These are phyloP conservation scores for Aristolochia californica DNA, from an alignment of 164 flowering plant species.

Conservation along the genomic window DNA sequence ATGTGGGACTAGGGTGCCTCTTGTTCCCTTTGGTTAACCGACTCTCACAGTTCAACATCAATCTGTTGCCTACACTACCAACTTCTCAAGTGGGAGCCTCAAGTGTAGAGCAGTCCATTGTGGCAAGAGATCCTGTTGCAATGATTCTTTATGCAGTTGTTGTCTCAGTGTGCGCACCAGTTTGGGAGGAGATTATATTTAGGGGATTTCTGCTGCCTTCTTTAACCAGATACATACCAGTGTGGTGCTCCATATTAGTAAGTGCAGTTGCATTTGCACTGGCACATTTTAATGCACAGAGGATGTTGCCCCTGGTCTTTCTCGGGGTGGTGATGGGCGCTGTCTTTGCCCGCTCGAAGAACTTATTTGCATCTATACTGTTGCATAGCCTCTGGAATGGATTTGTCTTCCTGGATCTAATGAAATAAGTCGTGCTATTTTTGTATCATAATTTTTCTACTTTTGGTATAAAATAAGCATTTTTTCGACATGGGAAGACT, in stretches of 20 bases:
- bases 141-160: slow-evolving; percentile 83
- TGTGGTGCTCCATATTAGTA: slow-evolving; percentile 76
- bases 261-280: slow-evolving; percentile 88
- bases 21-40: slow-evolving; percentile 94
- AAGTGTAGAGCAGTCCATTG: slow-evolving; percentile 86
- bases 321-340: slow-evolving; percentile 88
- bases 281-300: slow-evolving; percentile 87
- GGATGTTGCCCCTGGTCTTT: slow-evolving; percentile 82
- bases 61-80: slow-evolving; percentile 60
- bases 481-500: too few species aligned
- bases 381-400: slow-evolving; percentile 97
- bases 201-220: slow-evolving; percentile 96
- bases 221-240: slow-evolving; percentile 88
- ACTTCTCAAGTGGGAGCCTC: slow-evolving; percentile 67
- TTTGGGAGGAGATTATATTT: slow-evolving; percentile 95
- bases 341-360: slow-evolving; percentile 69
- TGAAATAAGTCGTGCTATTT: slow-evolving; percentile 56
- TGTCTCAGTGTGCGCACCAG: slow-evolving; percentile 84
- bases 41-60: slow-evolving; percentile 78
- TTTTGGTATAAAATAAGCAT: too few species aligned
- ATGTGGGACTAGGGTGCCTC: slow-evolving; percentile 78
- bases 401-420: slow-evolving; percentile 80
- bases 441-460: too few species aligned
- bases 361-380: slow-evolving; percentile 71
- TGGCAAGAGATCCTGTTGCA: slow-evolving; percentile 91